Percentiles rank a stretch among this genome's conserved stretches.
phyloP scores from a whole-genome alignment of 192 early-diverging fungal species.

The Fimicolochytrium jonesii region DNA sequence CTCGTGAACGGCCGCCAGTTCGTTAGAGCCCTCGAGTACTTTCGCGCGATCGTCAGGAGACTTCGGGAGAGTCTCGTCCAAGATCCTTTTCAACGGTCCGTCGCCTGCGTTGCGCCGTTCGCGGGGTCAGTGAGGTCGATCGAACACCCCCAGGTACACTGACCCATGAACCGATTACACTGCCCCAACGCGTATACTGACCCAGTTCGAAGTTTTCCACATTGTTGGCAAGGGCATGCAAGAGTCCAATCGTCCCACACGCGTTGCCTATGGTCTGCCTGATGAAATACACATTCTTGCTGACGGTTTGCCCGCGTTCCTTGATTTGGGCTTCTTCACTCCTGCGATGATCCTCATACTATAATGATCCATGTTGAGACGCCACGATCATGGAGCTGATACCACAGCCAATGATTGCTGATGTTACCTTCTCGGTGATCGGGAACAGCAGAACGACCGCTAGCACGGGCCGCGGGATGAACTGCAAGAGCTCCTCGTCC shows the following conservation, averaged over 20 bases:
- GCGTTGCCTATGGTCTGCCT: slow-evolving; percentile 87
- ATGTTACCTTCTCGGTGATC: slow-evolving; percentile 49
- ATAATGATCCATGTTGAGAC: background rate
- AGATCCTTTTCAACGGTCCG: slow-evolving; percentile 61
- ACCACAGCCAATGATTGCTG: too few species aligned
- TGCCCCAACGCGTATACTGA: too few species aligned
- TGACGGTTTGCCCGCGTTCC: slow-evolving; percentile 48
- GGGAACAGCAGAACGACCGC: slow-evolving; percentile 91
- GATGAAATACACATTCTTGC: slow-evolving; percentile 67
- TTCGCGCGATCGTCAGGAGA: slow-evolving; percentile 71
- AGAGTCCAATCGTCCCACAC: slow-evolving; percentile 90
- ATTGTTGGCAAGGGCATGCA: slow-evolving; percentile 84
- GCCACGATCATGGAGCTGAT: too few species aligned
- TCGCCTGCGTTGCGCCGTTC: too few species aligned
- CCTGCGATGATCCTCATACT: slow-evolving; percentile 47
- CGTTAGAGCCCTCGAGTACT: slow-evolving; percentile 59
- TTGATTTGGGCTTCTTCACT: slow-evolving; percentile 44
- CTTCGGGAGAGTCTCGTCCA: slow-evolving; percentile 55
- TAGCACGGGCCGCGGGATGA: slow-evolving; percentile 77
- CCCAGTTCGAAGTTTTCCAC: slow-evolving; percentile 46
- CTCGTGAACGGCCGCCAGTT: slow-evolving; percentile 38
- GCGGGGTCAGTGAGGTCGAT: too few species aligned
- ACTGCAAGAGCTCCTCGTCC: slow-evolving; percentile 74
- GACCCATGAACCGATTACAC: too few species aligned
- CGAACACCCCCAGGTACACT: too few species aligned